Percentiles rank a stretch among this genome's conserved stretches.
Evolutionary conservation across 768 basidiomycete species (phyloP).

Genomic region (Leucogyrophana mollusca): DNA sequence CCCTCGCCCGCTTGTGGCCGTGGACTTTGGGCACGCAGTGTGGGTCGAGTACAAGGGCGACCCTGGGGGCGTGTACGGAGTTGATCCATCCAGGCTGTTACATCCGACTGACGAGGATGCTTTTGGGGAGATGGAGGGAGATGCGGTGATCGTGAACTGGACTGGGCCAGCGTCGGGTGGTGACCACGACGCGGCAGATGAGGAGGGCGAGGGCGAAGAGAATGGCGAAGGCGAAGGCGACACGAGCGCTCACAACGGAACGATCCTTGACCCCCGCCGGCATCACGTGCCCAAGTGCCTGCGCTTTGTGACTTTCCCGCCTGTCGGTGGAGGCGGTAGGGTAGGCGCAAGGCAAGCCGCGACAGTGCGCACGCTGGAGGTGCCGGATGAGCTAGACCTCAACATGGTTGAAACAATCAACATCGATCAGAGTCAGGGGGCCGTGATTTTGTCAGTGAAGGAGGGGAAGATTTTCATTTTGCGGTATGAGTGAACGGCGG

Average conservation of each 20-base stretch:
- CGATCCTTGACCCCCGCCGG: conserved; percentile 23
- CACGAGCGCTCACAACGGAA: conserved; percentile 14
- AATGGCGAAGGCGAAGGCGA: conserved; percentile 8
- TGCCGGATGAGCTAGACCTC: conserved; percentile 64
- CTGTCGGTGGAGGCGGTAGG: conserved; percentile 29
- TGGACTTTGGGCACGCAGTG: conserved; percentile 87
- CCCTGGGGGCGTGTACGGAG: conserved; percentile 25
- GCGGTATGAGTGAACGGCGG: conserved; percentile 49
- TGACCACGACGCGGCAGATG: conserved; percentile 2
- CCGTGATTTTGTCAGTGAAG: conserved; percentile 66
- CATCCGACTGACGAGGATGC: conserved; percentile 24
- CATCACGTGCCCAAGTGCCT: conserved; percentile 46
- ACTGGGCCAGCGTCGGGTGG: conserved; percentile 9
- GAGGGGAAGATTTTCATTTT: conserved; percentile 72
- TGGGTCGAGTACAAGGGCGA: conserved; percentile 65
- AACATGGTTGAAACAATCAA: conserved; percentile 72
- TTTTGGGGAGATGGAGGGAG: conserved; percentile 14
- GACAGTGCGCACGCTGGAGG: conserved; percentile 57
- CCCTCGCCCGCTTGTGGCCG: conserved; percentile 71
- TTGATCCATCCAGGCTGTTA: conserved; percentile 25
- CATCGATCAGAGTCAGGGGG: conserved; percentile 75
- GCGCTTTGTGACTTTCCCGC: conserved; percentile 71
- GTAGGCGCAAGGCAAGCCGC: conserved; percentile 35
- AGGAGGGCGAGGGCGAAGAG: conserved; percentile 1
- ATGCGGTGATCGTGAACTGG: conserved; percentile 9